phyloP scores from a whole-genome alignment of 768 basidiomycete genomes.

The Pulveroboletus sp. region DNA sequence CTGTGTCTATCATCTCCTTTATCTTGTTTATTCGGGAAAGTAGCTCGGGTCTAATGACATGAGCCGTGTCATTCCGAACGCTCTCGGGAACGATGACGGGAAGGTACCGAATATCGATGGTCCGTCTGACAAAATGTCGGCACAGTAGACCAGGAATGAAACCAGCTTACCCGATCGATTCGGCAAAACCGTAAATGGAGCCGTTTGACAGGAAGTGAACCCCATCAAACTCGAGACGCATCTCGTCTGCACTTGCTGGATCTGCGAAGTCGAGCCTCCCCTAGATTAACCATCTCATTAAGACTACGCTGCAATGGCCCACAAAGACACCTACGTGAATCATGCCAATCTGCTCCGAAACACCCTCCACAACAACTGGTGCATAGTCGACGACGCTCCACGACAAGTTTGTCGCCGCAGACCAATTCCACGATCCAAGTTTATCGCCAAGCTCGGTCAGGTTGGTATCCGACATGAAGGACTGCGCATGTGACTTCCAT shows the following conservation, averaged over 20 bases:
- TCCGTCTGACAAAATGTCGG: conserved; percentile 36
- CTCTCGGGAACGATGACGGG: conserved; percentile 62
- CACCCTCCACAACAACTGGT: conserved; percentile 36
- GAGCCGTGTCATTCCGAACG: conserved; percentile 56
- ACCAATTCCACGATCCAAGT: conserved; percentile 70
- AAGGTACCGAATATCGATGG: conserved; percentile 63
- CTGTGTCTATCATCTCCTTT: conserved; percentile 62
- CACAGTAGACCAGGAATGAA: not conserved
- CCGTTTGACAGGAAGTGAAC: conserved; percentile 74
- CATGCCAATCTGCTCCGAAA: conserved; percentile 50
- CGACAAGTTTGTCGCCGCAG: conserved; percentile 55
- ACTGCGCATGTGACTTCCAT: conserved; percentile 52
- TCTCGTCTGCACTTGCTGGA: conserved; percentile 47
- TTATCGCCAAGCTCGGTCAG: conserved; percentile 47
- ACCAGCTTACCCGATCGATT: conserved; percentile 52
- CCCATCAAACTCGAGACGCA: conserved; percentile 73
- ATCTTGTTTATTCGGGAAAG: conserved; percentile 55
- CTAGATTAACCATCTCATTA: conserved; percentile 33
- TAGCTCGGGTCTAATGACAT: conserved; percentile 59
- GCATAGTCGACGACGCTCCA: conserved; percentile 66
- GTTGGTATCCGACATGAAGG: conserved; percentile 49
- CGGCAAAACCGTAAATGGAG: conserved; percentile 73
- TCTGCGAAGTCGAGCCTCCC: conserved; percentile 72
- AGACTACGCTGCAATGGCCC: conserved; percentile 1
- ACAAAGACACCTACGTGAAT: conserved; percentile 51